phyloP scores from a whole-genome alignment of 2,329 filamentous ascomycete genomes.

The Phialemonium atrogriseum region DNA sequence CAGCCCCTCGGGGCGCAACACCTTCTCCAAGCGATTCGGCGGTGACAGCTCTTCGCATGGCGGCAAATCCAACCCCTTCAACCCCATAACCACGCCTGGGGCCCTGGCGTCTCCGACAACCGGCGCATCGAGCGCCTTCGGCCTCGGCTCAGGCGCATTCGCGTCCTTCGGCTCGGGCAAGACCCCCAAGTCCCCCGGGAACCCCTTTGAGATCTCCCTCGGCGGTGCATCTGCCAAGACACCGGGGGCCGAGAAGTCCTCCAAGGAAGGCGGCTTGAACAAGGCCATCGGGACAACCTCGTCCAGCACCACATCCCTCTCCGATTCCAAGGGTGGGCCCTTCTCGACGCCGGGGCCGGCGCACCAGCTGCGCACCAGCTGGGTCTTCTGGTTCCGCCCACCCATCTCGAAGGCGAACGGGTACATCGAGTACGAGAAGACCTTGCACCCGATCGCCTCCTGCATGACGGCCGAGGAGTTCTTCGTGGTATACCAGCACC shows the following conservation, averaged over 20 bases:
- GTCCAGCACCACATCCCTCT: conserved; percentile 34
- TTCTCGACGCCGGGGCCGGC: conserved; percentile 29
- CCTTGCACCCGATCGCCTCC: conserved; percentile 75
- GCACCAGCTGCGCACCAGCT: conserved; percentile 71
- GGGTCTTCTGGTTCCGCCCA: conserved; percentile 96
- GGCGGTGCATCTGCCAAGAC: conserved; percentile 40
- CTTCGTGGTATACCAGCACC: conserved; percentile 78
- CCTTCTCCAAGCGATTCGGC: conserved; percentile 67
- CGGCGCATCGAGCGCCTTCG: conserved; percentile 80
- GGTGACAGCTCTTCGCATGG: conserved; percentile 62
- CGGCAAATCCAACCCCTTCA: conserved; percentile 72
- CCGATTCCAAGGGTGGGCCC: conserved; percentile 32
- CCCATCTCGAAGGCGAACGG: conserved; percentile 92
- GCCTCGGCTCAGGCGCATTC: conserved; percentile 89
- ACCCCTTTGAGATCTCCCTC: conserved; percentile 69
- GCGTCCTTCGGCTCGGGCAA: conserved; percentile 87
- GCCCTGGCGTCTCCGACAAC: conserved; percentile 67
- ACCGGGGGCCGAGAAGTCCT: conserved; percentile 55
- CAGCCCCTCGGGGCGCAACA: conserved; percentile 46
- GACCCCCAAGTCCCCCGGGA: conserved; percentile 77
- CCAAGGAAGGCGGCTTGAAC: conserved; percentile 33
- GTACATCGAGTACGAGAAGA: conserved; percentile 90
- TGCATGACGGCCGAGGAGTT: conserved; percentile 84
- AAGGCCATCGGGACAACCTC: conserved; percentile 23
- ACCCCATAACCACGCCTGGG: conserved; percentile 61